A percentile compares a stretch with the other conserved stretches of the same genome.
Evolutionary conservation across 148 eudicot species (phyloP).

Genomic region (Amaranthus cruentus): DNA sequence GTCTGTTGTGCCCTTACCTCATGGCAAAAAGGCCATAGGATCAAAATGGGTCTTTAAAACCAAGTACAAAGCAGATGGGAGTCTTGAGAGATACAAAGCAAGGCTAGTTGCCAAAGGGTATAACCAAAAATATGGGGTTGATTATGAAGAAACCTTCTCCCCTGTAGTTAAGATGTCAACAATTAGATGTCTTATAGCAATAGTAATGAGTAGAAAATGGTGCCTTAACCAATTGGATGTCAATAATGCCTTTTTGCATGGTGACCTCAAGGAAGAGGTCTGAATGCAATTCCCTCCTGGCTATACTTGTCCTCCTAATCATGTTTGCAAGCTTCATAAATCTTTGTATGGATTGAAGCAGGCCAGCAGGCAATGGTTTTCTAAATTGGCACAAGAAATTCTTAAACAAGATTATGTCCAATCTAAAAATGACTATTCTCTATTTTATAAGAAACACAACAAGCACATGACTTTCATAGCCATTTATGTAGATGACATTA

Average conservation of each 20-base stretch:
- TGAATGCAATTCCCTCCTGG: too few species aligned
- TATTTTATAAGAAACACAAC: too few species aligned
- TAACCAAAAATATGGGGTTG: neutral
- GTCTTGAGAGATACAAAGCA: neutral
- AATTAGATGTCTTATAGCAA: neutral
- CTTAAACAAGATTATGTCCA: neutral
- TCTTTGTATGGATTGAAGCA: neutral
- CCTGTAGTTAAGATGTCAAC: neutral
- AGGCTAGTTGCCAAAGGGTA: neutral
- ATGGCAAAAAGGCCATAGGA: neutral
- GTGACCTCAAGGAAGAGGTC: neutral
- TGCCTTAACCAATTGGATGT: neutral
- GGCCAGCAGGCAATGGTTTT: too few species aligned
- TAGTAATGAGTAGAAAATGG: neutral
- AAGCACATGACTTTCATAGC: too few species aligned
- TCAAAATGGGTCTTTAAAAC: slow-evolving; percentile 4
- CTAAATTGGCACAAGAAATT: neutral
- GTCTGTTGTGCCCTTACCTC: neutral
- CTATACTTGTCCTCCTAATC: neutral
- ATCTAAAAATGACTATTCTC: too few species aligned
- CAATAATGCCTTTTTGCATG: slow-evolving; percentile 4
- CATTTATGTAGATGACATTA: neutral
- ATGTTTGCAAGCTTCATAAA: neutral
- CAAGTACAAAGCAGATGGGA: neutral
- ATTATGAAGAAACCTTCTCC: neutral